Base-by-base conservation (phyloP, 2,329 filamentous ascomycete genomes). In the Fusarium sacchari region DNA sequence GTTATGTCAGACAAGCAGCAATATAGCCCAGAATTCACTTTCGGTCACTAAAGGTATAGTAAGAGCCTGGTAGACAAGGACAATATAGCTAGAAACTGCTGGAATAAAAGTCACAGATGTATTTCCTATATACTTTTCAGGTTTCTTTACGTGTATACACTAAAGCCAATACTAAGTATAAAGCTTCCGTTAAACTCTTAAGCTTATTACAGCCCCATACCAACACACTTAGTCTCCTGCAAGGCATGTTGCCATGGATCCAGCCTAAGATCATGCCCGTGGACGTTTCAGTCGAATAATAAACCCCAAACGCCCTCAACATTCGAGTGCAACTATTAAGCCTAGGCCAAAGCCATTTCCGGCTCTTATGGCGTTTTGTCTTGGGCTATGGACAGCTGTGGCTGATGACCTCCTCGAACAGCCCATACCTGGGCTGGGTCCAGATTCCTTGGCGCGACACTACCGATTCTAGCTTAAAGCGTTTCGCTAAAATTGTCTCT, bases 291-390 rank as follows among this genome's bases (percentile, higher is more conserved):
- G 14, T 3, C 20, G n/a, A 3, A n/a, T 9, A 12, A 3, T n/a
- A 4, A 49, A n/a, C 0, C 10, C 2, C 6, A 2, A 14, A n/a
- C 14, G 3, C 9, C 10, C 3, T 18, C n/a, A 18, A 0, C 20
- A 10, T n/a, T 18, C 0, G 5, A 13, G 2, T 9, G 3, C 22
- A 32, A 30, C 15, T 13, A 49, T 8, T 3, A 6, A 32, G 22
- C 22, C 28, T 49, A n/a, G 7, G 1, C 46, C 0, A 5, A 10
- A n/a, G 5, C 46, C 28, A 10, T 49, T n/a, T 49, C 46, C 46
- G 46, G 46, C 11, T n/a, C 3, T n/a, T 7, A 18, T 49, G 11
- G 22, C 28, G 14, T 18, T 7, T 18, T n/a, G 28, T 7, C 15
- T 18, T 11, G 5, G 5, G 46, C 20, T 32, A 3, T 49, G 22